Evolutionary conservation across 2,329 filamentous ascomycete genomes (phyloP), one percentile per base, ranked within the genome.

Genomic region (Colletotrichum sp.): DNA sequence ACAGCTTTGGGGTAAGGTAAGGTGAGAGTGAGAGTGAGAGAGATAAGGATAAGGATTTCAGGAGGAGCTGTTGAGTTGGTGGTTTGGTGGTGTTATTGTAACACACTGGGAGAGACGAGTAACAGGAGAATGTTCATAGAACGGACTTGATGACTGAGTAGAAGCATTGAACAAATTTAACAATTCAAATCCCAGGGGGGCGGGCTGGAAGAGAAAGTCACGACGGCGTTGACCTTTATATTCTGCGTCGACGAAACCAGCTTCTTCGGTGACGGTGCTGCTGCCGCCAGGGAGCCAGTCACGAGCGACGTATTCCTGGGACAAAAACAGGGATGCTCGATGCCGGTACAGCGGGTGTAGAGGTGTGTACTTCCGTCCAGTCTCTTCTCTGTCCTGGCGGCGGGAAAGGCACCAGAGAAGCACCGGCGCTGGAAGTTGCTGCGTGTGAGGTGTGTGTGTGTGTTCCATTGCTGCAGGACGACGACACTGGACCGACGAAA

Each of bases 241-340:
- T 76, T 66, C 70, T 74, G 63, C 52, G 24, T 71, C 66, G 72
- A 76, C 74, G 74, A 75, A 76, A 76, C 72, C 74, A 76, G 74
- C 74, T 73, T 39, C 64, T 57, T 74, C 65, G 71, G 70, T 76
- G 74, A 74, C 74, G 74, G 74, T 69, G 13, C 74, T 60, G 32
- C 26, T 74, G 70, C 59, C 34, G 65, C 71, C 70, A 65, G 43
- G 73, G n/a, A 76, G 34, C 74, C 74, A 76, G 74, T 76, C 74
- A 76, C 74, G 59, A 69, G 70, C 70, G 63, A 74, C 74, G 65
- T 69, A 74, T 68, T 73, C 65, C 59, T 59, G 64, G 59, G 34
- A 48, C 70, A 60, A 21, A 59, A 74, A 30, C 74, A 76, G 65
- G 74, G 74, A 69, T 76, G 59, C 65, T 69, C 74, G 70, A 76